These are phyloP conservation scores for Casuarina equisetifolia DNA, from an alignment of 306 rosid species.

Conservation along the genomic window DNA sequence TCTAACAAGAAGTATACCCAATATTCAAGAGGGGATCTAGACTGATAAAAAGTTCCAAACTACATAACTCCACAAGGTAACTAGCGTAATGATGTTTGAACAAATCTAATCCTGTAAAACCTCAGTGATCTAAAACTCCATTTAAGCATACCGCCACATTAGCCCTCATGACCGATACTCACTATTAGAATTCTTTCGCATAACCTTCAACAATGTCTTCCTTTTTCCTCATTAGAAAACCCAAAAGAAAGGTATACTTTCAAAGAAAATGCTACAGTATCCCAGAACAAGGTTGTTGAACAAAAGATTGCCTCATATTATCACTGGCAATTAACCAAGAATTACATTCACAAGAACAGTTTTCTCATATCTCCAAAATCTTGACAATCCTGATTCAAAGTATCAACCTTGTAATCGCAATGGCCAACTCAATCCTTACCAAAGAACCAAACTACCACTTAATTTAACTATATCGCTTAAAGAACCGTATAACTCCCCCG, in stretches of 20 bases:
- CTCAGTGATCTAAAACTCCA: conserved; percentile 3
- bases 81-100: neutral
- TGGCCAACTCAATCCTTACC: neutral
- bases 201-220: neutral
- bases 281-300: neutral
- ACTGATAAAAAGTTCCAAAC: neutral
- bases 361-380: neutral
- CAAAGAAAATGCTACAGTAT: neutral
- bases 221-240: neutral
- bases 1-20: neutral
- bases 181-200: neutral
- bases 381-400: neutral
- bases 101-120: neutral
- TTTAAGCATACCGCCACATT: neutral
- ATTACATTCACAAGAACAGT: conserved; percentile 5
- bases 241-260: neutral
- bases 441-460: neutral
- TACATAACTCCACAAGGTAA: neutral
- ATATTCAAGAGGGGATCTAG: neutral
- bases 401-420: conserved; percentile 1
- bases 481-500: neutral
- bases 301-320: neutral
- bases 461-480: conserved; percentile 8
- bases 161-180: neutral
- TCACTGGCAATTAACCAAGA: neutral